Evolutionary conservation across 306 rosid genomes (phyloP).

Genomic region (Benincasa hispida): DNA sequence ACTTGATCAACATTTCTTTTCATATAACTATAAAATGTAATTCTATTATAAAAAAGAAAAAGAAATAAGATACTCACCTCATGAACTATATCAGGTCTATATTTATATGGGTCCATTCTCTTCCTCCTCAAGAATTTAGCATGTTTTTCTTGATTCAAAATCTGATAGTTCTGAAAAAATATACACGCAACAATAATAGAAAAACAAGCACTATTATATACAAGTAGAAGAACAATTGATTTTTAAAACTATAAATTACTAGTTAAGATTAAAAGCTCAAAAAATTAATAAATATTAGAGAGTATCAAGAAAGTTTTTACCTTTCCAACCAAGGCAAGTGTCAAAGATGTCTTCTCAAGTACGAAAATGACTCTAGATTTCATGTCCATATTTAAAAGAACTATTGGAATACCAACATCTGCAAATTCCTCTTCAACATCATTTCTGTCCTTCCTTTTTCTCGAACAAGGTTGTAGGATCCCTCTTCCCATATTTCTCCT

Average conservation of each 20-base stretch:
- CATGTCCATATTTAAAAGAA: not conserved
- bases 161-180: not conserved
- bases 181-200: not conserved
- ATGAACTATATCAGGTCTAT: too few species aligned
- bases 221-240: not conserved
- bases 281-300: not conserved
- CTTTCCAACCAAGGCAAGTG: slow-evolving; percentile 9
- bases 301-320: not conserved
- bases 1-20: too few species aligned
- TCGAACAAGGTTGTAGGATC: too few species aligned
- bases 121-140: too few species aligned
- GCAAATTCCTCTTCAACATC: not conserved
- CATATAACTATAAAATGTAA: too few species aligned
- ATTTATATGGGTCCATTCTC: too few species aligned
- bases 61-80: not conserved
- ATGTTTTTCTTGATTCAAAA: too few species aligned
- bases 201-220: not conserved
- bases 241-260: not conserved
- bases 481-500: too few species aligned
- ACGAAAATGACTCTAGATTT: too few species aligned
- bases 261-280: not conserved
- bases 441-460: too few species aligned
- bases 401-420: not conserved
- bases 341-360: slow-evolving; percentile 11
- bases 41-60: too few species aligned